Base-by-base conservation (phyloP, 257 asterid species). In the Euphrasia confusa region DNA sequence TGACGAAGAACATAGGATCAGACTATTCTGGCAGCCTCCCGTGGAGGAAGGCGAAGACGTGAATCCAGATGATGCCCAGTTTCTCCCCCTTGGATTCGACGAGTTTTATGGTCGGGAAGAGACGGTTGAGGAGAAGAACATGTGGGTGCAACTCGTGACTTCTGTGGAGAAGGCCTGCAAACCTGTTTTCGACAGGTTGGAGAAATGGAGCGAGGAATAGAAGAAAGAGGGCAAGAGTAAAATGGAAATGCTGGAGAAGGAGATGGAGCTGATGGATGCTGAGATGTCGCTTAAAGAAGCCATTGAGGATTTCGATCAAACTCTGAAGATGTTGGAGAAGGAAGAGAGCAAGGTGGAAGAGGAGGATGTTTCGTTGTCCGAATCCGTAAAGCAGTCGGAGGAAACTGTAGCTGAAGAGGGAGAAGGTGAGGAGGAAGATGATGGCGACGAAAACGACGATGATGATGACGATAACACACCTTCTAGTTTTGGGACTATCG, bases 1-100 rank as follows among this genome's bases (percentile, higher is more conserved):
- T 4, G 97, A 93, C 48, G 97, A 93, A 64, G 97, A 89, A 65
- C 80, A 89, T 50, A 97, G 97, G 3, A 30, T 92, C 49, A 81
- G 96, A 18, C 73, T 89, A 61, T 92, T 83, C 69, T 92, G 99
- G 99, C 95, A 83, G 37, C 97, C 97, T 8, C 71, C 79, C 12
- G 2, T 67, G 28, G 44, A 80, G 69, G 94, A 81, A 47, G 89
- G 83, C 3, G 84, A 75, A 68, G 91, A 83, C 10, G 66, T 80
- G 17, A 79, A 81, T 67, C 89, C 87, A 11, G 91, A 81, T 11
- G 72, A 84, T 54, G 86, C 61, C 33, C 77, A 75, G 64, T 84
- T 89, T 76, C 88, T 92, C 45, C 95, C 99, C 18, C 82, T 87
- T 2, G 97, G 96, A 60, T 80, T 86, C 47, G 97, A 92, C 10